Base-by-base conservation (phyloP, 2,329 filamentous ascomycete genomes). In the Beauveria bassiana region DNA sequence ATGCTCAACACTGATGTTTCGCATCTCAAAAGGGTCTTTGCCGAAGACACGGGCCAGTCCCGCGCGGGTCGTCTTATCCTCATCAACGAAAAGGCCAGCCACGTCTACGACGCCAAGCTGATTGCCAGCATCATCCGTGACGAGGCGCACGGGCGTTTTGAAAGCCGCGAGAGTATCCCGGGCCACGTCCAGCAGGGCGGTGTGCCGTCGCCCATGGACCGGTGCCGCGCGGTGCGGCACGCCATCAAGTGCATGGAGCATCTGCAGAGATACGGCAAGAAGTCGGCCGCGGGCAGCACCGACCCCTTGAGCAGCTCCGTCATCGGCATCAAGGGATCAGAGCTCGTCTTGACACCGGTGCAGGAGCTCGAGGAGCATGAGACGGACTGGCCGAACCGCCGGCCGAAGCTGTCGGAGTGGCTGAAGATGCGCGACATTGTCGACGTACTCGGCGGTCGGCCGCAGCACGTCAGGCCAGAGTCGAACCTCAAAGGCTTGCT, bases 71-170 rank as follows among this genome's bases (percentile, higher is more conserved):
- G 96, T 67, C 84, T 98, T 64, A 96, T 99, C 65, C 85, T 99
- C n/a, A 86, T 96, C 73, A 98, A 98, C 75, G 95, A 99, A 75
- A 93, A 92, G 75, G 90, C 95, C 7, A 96, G 90, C 69, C 86
- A 83, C 69, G 93, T 93, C 18, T 98, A 97, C 80, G 90, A 84
- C 55, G 96, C 95, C 20, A 92, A 96, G 74, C 85, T 97, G 62
- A 93, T 99, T 69, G 93, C 93, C 40, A 89, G 93, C 71, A 97
- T 98, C 76, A 96, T 99, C 77, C 90, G 90, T 62, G 92, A 96
- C 67, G 95, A 98, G 74, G 90, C 92, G 9, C 88, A 90, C 68
- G 92, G 92, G 66, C 87, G 92, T 18, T 99, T 99, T 71, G 95
- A 99, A 75, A 90, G 90, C 51, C 87, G 93, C 64, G 89, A 95